Conservation (phyloP, 202 grass and related monocot genomes). For the Setaria italica region DNA sequence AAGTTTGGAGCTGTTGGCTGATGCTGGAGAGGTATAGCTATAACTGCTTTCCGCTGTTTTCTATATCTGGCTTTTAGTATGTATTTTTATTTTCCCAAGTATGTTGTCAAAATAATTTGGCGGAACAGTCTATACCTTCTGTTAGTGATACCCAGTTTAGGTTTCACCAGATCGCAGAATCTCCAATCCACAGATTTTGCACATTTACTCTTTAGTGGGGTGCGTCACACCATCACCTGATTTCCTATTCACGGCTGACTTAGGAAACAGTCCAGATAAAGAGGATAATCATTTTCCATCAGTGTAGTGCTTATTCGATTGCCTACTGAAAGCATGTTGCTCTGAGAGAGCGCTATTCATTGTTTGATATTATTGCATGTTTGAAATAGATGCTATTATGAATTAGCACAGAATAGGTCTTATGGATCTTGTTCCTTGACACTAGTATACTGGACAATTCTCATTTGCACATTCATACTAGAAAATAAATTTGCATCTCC, state of each 20-base stretch:
- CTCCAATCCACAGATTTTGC: background rate
- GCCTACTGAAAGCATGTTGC: background rate
- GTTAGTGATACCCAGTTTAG: background rate
- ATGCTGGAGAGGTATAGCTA: background rate
- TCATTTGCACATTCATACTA: background rate
- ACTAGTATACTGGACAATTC: background rate
- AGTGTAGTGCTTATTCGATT: background rate
- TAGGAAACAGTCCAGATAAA: background rate
- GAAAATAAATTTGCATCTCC: background rate
- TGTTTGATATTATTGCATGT: background rate
- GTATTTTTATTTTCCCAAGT: background rate
- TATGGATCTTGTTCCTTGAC: background rate
- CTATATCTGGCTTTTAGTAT: background rate
- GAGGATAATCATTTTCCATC: background rate
- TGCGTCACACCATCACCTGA: background rate
- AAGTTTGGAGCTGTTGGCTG: conserved; percentile 4
- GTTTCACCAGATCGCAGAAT: background rate
- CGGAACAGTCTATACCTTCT: background rate
- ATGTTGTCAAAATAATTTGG: background rate
- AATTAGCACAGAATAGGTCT: background rate
- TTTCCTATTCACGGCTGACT: background rate
- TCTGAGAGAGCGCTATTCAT: background rate
- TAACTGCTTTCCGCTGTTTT: background rate
- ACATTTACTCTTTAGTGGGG: background rate
- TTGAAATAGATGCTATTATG: background rate